A percentile compares a stretch with the other conserved stretches of the same genome.
Conservation (phyloP, 306 rosid species). For the Dryas alaskensis region DNA sequence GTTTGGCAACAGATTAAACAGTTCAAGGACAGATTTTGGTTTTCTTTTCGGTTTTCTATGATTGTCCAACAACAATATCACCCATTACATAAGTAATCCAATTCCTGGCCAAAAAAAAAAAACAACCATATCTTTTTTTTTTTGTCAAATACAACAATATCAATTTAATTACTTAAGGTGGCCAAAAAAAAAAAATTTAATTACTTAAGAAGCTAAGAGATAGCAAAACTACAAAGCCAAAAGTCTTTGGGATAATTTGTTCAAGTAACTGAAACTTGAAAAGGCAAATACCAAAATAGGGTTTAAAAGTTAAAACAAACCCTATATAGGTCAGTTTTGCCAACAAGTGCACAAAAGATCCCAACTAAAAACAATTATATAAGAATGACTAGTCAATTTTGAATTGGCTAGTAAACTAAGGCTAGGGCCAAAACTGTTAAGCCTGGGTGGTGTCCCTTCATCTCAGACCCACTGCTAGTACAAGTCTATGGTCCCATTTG, state of each 20-base stretch:
- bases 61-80: constrained; percentile 4
- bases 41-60: not conserved
- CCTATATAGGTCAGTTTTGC: not conserved
- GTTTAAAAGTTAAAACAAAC: not conserved
- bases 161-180: not conserved
- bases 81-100: too few species aligned
- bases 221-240: not conserved
- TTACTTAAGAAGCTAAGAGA: not conserved
- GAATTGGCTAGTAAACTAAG: constrained; percentile 3
- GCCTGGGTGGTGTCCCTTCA: not conserved
- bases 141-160: not conserved
- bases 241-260: not conserved
- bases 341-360: not conserved
- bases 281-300: not conserved
- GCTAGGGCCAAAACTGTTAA: not conserved
- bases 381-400: not conserved
- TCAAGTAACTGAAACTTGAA: not conserved
- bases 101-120: too few species aligned
- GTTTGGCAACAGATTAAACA: not conserved
- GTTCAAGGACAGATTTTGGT: not conserved
- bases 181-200: too few species aligned
- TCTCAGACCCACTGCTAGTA: not conserved
- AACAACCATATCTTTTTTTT: too few species aligned
- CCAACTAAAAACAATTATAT: not conserved
- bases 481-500: constrained; percentile 29